These are phyloP conservation scores for Murraya koenigii DNA, from an alignment of 345 rosid genomes.

Conservation along the genomic window DNA sequence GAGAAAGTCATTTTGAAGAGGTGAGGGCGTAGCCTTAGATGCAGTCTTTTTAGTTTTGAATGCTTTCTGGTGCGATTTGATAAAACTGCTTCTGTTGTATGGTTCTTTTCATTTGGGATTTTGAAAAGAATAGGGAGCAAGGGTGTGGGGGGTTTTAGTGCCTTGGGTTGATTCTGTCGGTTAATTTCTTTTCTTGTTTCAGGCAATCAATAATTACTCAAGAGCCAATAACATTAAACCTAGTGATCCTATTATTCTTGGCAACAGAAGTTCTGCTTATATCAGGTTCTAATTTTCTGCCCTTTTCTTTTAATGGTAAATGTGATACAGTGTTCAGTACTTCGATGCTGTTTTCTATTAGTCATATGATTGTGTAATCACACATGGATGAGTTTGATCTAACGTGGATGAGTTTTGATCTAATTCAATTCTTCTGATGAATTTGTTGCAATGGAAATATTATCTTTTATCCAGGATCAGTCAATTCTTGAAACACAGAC, in stretches of 20 bases:
- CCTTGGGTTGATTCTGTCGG: constrained; percentile 2
- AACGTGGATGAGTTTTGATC: not conserved
- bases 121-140: not conserved
- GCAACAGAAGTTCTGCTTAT: constrained; percentile 80
- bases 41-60: not conserved
- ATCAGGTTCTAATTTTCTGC: constrained; percentile 49
- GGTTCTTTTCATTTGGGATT: not conserved
- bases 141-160: not conserved
- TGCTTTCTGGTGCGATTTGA: not conserved
- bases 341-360: constrained; percentile 4
- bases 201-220: constrained; percentile 77
- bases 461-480: constrained; percentile 57
- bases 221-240: constrained; percentile 77
- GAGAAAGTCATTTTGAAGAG: constrained; percentile 67
- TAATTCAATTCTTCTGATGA: constrained; percentile 10
- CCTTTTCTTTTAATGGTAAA: not conserved
- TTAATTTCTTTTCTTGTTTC: constrained; percentile 13
- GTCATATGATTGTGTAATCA: constrained; percentile 8
- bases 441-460: constrained; percentile 16
- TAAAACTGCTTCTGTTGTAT: not conserved
- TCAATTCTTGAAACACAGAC: constrained; percentile 65
- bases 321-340: not conserved
- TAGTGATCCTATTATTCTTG: constrained; percentile 67
- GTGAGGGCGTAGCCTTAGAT: constrained; percentile 25
- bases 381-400: not conserved